A percentile compares a stretch with the other conserved stretches of the same genome.
These are phyloP conservation scores for Arthrobotrys pseudoclavata DNA, from an alignment of 2,329 filamentous ascomycete species.

Conservation along the genomic window DNA sequence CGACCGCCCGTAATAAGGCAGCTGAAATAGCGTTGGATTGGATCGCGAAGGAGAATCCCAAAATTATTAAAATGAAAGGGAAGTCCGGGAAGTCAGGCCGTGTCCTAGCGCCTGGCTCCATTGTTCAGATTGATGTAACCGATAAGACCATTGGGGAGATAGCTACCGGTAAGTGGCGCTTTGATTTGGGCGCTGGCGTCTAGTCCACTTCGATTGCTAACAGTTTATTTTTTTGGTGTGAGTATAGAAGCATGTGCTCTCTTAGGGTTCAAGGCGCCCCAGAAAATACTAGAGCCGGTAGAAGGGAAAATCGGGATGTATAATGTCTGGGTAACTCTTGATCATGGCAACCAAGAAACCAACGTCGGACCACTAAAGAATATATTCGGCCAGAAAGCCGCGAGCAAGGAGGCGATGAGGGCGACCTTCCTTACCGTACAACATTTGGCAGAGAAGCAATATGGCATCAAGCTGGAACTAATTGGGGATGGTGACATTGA, in stretches of 20 bases:
- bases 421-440: conserved; percentile 42
- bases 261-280: conserved; percentile 57
- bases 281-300: conserved; percentile 37
- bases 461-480: conserved; percentile 38
- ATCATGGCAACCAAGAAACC: conserved; percentile 36
- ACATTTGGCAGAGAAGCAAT: conserved; percentile 26
- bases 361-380: conserved; percentile 47
- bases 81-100: conserved; percentile 43
- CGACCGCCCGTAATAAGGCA: conserved; percentile 43
- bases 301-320: conserved; percentile 33
- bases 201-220: background rate
- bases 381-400: conserved; percentile 45
- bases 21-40: conserved; percentile 39
- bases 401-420: conserved; percentile 48
- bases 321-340: conserved; percentile 46
- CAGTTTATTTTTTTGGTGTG: background rate
- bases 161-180: conserved; percentile 38
- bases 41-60: conserved; percentile 46
- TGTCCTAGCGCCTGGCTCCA: conserved; percentile 45
- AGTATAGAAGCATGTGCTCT: conserved; percentile 52
- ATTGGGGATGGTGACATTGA: conserved; percentile 37
- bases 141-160: conserved; percentile 53
- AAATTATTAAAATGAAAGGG: conserved; percentile 47
- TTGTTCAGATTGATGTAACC: conserved; percentile 45
- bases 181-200: background rate